These are phyloP conservation scores for Penicillium lagena DNA, from an alignment of 495 filamentous ascomycete genomes.

Conservation along the genomic window DNA sequence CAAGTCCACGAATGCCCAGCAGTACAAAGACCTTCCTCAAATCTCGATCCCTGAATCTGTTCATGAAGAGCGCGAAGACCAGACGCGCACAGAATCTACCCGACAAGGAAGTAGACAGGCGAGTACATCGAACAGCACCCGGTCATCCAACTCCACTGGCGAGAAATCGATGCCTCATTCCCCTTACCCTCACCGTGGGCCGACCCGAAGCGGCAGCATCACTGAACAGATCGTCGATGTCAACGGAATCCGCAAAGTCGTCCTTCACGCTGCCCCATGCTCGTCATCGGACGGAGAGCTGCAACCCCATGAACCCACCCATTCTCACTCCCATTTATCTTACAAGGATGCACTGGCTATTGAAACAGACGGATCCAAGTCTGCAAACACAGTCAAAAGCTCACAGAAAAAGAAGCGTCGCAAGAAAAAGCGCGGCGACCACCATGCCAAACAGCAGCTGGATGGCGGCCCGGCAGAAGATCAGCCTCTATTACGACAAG, in stretches of 20 bases:
- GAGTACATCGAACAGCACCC: constrained; percentile 27
- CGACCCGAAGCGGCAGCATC: constrained; percentile 77
- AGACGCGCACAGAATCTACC: constrained; percentile 6
- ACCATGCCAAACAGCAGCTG: constrained; percentile 3
- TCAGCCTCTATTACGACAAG: constrained; percentile 14
- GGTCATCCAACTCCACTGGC: constrained; percentile 30
- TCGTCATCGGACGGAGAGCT: constrained; percentile 29
- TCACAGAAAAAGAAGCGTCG: constrained; percentile 26
- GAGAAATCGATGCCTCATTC: constrained; percentile 2
- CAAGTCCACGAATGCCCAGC: constrained; percentile 17
- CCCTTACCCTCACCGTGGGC: constrained; percentile 37
- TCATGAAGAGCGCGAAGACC: constrained; percentile 30
- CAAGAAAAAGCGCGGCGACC: constrained; percentile 19
- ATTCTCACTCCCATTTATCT: neutral
- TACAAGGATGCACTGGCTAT: no score
- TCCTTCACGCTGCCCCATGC: constrained; percentile 64
- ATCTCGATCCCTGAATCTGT: constrained; percentile 33
- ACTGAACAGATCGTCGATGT: constrained; percentile 81
- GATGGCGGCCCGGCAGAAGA: constrained; percentile 8
- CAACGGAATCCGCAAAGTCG: constrained; percentile 76
- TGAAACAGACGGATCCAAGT: neutral
- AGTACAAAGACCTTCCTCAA: constrained; percentile 20
- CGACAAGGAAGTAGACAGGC: constrained; percentile 7
- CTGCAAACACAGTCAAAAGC: neutral
- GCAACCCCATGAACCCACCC: neutral